These are phyloP conservation scores for Fusarium sp. DNA, from an alignment of 2,329 filamentous ascomycete genomes.

Conservation along the genomic window DNA sequence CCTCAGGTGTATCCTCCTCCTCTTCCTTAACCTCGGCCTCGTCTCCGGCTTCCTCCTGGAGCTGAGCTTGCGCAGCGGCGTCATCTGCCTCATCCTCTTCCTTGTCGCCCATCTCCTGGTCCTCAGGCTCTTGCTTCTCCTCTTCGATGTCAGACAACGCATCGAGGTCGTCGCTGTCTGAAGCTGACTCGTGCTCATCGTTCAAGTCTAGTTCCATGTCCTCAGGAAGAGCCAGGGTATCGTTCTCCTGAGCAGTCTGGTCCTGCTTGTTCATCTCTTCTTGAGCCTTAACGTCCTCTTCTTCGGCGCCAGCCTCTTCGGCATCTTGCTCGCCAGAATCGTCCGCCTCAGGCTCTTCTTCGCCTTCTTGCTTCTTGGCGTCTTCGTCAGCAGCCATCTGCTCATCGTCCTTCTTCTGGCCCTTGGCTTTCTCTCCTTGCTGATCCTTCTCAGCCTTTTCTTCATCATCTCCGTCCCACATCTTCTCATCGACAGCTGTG, in stretches of 20 bases:
- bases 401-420: conserved; percentile 74
- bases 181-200: conserved; percentile 70
- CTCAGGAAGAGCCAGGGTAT: conserved; percentile 85
- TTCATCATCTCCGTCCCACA: conserved; percentile 92
- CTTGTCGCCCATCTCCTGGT: conserved; percentile 53
- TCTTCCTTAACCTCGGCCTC: conserved; percentile 69
- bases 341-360: conserved; percentile 56
- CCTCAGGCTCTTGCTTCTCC: conserved; percentile 52
- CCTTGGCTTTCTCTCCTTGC: conserved; percentile 77
- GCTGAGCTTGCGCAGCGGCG: conserved; percentile 51
- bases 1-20: conserved; percentile 66
- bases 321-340: conserved; percentile 56
- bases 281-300: conserved; percentile 65
- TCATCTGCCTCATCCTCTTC: conserved; percentile 53
- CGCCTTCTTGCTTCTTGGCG: conserved; percentile 59
- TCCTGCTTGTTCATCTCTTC: conserved; percentile 72
- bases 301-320: conserved; percentile 72
- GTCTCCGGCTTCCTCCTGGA: conserved; percentile 52
- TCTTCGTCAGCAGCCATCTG: conserved; percentile 70
- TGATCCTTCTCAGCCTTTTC: conserved; percentile 87
- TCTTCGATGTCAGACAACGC: conserved; percentile 67
- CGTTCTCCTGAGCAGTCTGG: conserved; percentile 83
- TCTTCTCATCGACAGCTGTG: conserved; percentile 94
- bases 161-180: conserved; percentile 68
- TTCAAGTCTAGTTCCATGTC: conserved; percentile 89